A percentile compares a stretch with the other conserved stretches of the same genome.
Evolutionary conservation across 345 rosid genomes (phyloP).

Genomic region (Pistacia integerrima): DNA sequence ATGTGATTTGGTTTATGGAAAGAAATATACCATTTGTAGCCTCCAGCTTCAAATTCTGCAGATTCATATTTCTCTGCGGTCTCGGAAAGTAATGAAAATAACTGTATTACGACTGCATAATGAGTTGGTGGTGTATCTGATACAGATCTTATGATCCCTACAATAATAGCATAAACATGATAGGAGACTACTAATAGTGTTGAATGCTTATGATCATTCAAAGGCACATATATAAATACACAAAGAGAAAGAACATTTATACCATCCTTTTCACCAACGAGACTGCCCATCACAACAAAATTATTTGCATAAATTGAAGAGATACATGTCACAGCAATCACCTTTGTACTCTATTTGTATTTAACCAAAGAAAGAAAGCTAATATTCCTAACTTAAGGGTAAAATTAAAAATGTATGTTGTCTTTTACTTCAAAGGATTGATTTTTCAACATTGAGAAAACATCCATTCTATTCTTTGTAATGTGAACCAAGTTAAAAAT

Average conservation of each 20-base stretch:
- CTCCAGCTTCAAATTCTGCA: conserved; percentile 63
- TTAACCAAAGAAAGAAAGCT: neutral
- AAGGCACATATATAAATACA: too few relatives aligned
- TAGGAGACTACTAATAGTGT: neutral
- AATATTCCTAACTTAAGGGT: conserved; percentile 14
- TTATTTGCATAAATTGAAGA: neutral
- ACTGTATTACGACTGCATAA: conserved; percentile 52
- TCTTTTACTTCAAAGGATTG: conserved; percentile 22
- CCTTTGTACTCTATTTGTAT: conserved; percentile 1
- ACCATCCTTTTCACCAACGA: conserved; percentile 16
- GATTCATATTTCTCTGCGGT: conserved; percentile 58
- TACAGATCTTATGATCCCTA: conserved; percentile 43
- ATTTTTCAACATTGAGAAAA: conserved; percentile 3
- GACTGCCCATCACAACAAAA: conserved; percentile 23
- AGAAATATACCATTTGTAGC: conserved; percentile 64
- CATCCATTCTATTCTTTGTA: conserved; percentile 25
- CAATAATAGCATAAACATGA: neutral
- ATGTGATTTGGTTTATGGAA: neutral
- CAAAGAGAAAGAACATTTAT: neutral
- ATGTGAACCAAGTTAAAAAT: neutral
- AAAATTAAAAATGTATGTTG: neutral
- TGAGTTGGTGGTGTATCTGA: conserved; percentile 56
- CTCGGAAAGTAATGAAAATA: conserved; percentile 47
- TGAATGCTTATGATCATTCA: too few relatives aligned
- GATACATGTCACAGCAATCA: neutral